Percentiles rank a stretch among this genome's conserved stretches.
Conservation (phyloP, 768 basidiomycete species). For the Boletellus emodensis region DNA sequence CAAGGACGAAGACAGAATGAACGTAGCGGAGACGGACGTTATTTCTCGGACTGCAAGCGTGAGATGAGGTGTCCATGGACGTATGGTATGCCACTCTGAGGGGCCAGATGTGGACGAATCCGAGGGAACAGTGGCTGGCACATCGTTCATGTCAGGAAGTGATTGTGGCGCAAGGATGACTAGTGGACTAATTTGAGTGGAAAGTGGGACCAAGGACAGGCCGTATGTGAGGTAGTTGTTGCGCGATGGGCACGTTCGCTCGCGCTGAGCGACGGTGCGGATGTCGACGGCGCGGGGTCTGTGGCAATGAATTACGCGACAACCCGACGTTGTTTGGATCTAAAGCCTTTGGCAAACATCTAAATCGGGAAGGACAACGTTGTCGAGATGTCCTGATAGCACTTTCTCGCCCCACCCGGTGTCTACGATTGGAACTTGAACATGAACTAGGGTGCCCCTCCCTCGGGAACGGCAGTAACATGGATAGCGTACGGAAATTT, state of each 20-base stretch:
- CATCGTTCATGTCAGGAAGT: conserved; percentile 19
- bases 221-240: background rate
- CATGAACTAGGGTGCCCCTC: too few species aligned
- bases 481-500: too few species aligned
- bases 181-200: background rate
- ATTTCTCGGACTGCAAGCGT: conserved; percentile 72
- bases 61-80: conserved; percentile 74
- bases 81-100: conserved; percentile 62
- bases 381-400: too few species aligned
- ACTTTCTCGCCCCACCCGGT: too few species aligned
- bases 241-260: background rate
- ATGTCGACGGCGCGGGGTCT: background rate
- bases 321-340: conserved; percentile 25
- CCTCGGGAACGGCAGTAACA: too few species aligned
- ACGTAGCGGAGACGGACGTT: conserved; percentile 75
- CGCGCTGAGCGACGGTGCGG: background rate
- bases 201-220: background rate
- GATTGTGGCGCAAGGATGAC: background rate
- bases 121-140: background rate
- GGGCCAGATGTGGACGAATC: conserved; percentile 19
- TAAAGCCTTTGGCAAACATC: conserved; percentile 25
- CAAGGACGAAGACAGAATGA: conserved; percentile 59
- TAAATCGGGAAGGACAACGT: conserved; percentile 4
- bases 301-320: conserved; percentile 1
- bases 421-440: too few species aligned